phyloP scores from a whole-genome alignment of 805 yeast genomes.

The Lachancea fermentati region DNA sequence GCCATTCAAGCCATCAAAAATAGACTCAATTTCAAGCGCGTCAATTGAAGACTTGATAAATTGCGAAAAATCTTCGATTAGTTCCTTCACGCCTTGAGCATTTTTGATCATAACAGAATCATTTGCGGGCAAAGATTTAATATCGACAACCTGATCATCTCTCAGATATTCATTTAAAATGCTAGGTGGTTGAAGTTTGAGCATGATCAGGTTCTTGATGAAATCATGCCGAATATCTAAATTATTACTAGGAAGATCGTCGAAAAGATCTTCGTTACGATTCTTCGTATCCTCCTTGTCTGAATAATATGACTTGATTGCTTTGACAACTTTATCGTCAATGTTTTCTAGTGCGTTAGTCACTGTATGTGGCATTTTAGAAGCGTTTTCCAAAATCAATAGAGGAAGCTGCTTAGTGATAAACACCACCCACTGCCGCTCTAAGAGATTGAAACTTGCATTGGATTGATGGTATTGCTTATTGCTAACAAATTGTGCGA shows the following conservation, averaged over 20 bases:
- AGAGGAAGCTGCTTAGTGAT: conserved; percentile 44
- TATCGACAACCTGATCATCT: conserved; percentile 37
- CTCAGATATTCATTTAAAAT: conserved; percentile 33
- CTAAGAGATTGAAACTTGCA: conserved; percentile 30
- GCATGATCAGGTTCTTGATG: conserved; percentile 39
- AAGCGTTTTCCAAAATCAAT: conserved; percentile 31
- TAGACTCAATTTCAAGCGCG: conserved; percentile 26
- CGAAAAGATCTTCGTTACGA: conserved; percentile 44
- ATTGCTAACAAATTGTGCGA: conserved; percentile 41
- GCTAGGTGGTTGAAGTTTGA: conserved; percentile 34
- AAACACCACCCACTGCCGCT: conserved; percentile 41
- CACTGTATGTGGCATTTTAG: conserved; percentile 24
- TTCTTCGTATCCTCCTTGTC: conserved; percentile 32
- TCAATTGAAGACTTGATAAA: conserved; percentile 24
- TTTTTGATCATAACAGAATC: conserved; percentile 32
- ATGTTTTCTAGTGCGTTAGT: conserved; percentile 24
- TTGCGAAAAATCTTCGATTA: conserved; percentile 26
- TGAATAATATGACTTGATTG: conserved; percentile 30
- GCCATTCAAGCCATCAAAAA: conserved; percentile 41
- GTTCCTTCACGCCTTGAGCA: conserved; percentile 31
- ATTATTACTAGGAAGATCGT: conserved; percentile 43
- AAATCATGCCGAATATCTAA: conserved; percentile 48
- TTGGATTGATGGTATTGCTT: conserved; percentile 35
- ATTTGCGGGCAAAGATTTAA: conserved; percentile 27
- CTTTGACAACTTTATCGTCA: conserved; percentile 30